Evolutionary conservation across 257 asterid genomes (phyloP), one percentile per base, ranked within the genome.

Genomic region (Solanum corneliomulleri): DNA sequence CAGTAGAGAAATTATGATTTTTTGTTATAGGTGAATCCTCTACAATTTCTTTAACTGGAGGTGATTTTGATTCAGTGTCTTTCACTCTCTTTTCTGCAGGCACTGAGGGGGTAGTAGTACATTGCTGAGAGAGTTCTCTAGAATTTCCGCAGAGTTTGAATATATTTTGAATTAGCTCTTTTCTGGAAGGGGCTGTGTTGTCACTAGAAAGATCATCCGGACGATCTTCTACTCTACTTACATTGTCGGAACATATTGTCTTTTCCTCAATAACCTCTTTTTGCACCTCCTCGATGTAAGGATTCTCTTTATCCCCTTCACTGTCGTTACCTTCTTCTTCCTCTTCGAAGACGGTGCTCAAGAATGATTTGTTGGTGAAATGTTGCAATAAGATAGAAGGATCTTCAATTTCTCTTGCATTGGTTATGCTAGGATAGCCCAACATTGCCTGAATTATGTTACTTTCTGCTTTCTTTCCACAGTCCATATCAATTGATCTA

Each of bases 251-350:
- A 64, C 88, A 87, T 10, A 93, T 88, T 76, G 47, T 90, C 88
- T 94, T 91, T 93, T 95, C 97, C 92, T 94, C 98, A 3, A 96
- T 91, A 14, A 93, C 98, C 90, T 95, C 97, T 91, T 97, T 93
- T 85, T 90, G 93, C 78, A 92, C 99, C 89, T 94, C 98, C 37
- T 95, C 95, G 16, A 92, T 95, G 0, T n/a, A 42, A 85, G 82
- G 86, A 62, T 86, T 87, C 31, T 88, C 93, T 39, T 88, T 91
- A 37, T 92, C 93, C n/a, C 90, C 93, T 11, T 90, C 96, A 66
- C 92, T 93, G 13, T 86, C 88, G 74, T 93, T 95, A 35, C 92
- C 91, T 83, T 94, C 99, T 39, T 95, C 98, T 80, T 96, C 99
- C 85, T 87, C 93, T 90, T 97, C 98, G 11, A 91, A 95, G 23